Conservation (phyloP, 179 eudicot genomes). For the Spergularia azorica region DNA sequence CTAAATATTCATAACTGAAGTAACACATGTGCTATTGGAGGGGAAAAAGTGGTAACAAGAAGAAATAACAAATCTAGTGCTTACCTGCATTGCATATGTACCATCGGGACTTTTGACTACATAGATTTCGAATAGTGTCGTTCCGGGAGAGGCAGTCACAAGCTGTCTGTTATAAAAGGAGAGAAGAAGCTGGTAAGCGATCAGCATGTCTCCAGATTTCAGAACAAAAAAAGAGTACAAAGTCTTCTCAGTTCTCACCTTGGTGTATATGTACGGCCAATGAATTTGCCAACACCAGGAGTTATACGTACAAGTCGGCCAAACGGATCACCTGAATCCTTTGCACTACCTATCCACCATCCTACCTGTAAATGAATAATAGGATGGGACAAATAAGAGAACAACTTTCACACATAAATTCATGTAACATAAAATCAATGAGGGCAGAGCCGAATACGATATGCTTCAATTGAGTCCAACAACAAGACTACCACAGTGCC, state of each 20-base stretch:
- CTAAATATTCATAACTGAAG: too few relatives aligned
- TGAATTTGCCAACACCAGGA: conserved; percentile 91
- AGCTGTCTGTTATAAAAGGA: conserved; percentile 64
- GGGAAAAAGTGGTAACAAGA: too few relatives aligned
- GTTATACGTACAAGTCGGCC: conserved; percentile 80
- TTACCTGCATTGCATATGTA: conserved; percentile 76
- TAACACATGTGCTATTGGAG: too few relatives aligned
- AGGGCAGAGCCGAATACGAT: not conserved
- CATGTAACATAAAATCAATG: not conserved
- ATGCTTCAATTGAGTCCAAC: conserved; percentile 1
- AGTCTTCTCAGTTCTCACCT: conserved; percentile 42
- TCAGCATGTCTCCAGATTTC: conserved; percentile 5
- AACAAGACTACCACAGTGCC: not conserved
- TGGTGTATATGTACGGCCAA: conserved; percentile 82
- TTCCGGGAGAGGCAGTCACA: conserved; percentile 82
- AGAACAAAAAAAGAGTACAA: conserved; percentile 14
- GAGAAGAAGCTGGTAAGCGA: conserved; percentile 14
- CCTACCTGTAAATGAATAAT: conserved; percentile 63
- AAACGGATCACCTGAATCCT: conserved; percentile 89
- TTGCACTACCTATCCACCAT: conserved; percentile 96
- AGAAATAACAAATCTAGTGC: not conserved
- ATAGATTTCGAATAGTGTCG: conserved; percentile 86
- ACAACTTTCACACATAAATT: not conserved
- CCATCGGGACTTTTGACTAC: conserved; percentile 70
- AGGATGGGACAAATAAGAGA: not conserved